A percentile compares a stretch with the other conserved stretches of the same genome.
These are phyloP conservation scores for Microthyrium microscopicum DNA, from an alignment of 2,329 filamentous ascomycete genomes.

Conservation along the genomic window DNA sequence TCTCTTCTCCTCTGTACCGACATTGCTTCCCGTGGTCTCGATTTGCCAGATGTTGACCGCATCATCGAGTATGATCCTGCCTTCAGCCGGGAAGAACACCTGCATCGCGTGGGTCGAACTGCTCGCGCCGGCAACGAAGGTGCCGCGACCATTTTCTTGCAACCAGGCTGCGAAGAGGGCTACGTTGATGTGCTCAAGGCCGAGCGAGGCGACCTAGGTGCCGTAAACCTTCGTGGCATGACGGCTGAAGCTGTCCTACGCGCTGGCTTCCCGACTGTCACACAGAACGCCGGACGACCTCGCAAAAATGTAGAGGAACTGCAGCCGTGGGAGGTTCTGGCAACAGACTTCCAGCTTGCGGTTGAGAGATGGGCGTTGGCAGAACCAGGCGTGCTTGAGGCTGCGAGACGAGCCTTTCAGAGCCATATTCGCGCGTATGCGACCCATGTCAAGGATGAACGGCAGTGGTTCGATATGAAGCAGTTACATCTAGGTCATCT, in stretches of 20 bases:
- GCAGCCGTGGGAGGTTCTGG: slow-evolving; percentile 43
- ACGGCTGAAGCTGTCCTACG: slow-evolving; percentile 50
- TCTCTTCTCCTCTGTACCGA: slow-evolving; percentile 85
- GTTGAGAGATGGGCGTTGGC: slow-evolving; percentile 49
- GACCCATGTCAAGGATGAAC: slow-evolving; percentile 75
- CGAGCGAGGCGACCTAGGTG: slow-evolving; percentile 45
- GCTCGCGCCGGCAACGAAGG: slow-evolving; percentile 82
- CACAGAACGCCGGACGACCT: slow-evolving; percentile 13
- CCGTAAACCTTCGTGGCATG: slow-evolving; percentile 45
- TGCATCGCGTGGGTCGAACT: slow-evolving; percentile 87
- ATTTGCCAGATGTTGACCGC: slow-evolving; percentile 86
- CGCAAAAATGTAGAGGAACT: slow-evolving; percentile 12
- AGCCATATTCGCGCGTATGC: slow-evolving; percentile 90
- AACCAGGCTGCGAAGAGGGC: slow-evolving; percentile 80
- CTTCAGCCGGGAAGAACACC: slow-evolving; percentile 82
- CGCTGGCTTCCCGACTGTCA: slow-evolving; percentile 38
- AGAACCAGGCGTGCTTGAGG: slow-evolving; percentile 54
- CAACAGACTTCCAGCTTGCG: slow-evolving; percentile 51
- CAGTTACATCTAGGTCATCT: slow-evolving; percentile 81
- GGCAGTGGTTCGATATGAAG: slow-evolving; percentile 79
- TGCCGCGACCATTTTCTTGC: slow-evolving; percentile 73
- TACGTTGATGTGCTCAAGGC: slow-evolving; percentile 68
- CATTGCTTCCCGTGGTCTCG: slow-evolving; percentile 85
- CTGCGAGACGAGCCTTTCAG: slow-evolving; percentile 73
- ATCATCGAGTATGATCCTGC: slow-evolving; percentile 94